Evolutionary conservation across 2,329 filamentous ascomycete species (phyloP), one percentile per base, ranked within the genome.

Genomic region (Ceratocystis cubensis): DNA sequence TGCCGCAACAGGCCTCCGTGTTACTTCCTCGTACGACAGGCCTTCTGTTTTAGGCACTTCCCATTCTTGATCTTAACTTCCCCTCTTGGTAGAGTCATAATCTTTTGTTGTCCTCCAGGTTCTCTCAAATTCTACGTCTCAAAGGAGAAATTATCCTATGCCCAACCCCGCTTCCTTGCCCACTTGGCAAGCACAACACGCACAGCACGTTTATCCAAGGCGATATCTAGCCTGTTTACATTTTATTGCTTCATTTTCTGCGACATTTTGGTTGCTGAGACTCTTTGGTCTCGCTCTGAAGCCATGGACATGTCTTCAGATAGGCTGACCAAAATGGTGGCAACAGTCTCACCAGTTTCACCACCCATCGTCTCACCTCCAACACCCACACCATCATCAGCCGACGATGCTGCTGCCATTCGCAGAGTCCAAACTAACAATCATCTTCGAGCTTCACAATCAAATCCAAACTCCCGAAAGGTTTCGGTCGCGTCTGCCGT

Each of bases 391-490:
- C 22, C 57, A 8, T 45, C 65, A 17, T 57, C 65, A 30, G 5
- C 30, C 17, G 17, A 41, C 17, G 37, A 41, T 20, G 20, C 59
- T 22, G 59, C 57, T 48, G 59, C 57, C 41, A 45, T 44, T 5
- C 66, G 53, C 22, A 56, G 30, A 61, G 66, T 65, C 44, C 66
- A 53, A 8, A 67, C 63, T 10, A 61, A 66, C 44, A 66, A 46
- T 46, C 59, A 64, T 13, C 33, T 62, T 6, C 63, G 56, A 20
- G 62, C 44, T 5, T 65, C 50, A 15, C 30, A 44, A 22, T 10
- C 56, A 10, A 30, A 17, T 62, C n/a, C 44, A 61, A 7, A 20
- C 28, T 15, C n/a, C 59, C 30, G 53, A 1, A 63, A 65, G 10
- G 41, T 53, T 46, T 61, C 67, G 22, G 30, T 53, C 17, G 48